Evolutionary conservation across 371 early-diverging fungal species (phyloP), one percentile per base, ranked within the genome.

Genomic region (Mucor piriformis): DNA sequence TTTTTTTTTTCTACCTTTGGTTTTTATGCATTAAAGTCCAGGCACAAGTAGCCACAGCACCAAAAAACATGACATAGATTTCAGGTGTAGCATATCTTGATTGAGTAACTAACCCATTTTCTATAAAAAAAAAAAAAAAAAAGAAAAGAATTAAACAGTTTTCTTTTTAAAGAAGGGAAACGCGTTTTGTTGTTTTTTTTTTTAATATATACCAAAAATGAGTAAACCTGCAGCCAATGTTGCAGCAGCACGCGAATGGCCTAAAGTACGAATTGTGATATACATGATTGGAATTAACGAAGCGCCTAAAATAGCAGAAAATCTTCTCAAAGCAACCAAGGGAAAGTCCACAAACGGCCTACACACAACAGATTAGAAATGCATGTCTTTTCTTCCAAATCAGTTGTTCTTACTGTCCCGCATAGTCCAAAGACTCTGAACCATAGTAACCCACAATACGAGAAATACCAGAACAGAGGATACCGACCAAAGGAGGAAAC

Each of bases 391-490:
- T n/a, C n/a, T n/a, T n/a, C n/a, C n/a, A n/a, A n/a, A n/a, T n/a
- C n/a, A n/a, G n/a, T n/a, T n/a, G n/a, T 18, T 70, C 81, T 83
- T 83, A 80, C 86, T 84, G 74, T 57, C 94, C 95, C 70, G 92
- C 90, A 59, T 88, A 86, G 50, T 87, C 85, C 56, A 97, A 91
- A 38, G 86, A 79, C 65, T 93, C 93, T 33, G 77, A 79, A 11
- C 95, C 95, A 69, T 92, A 82, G 67, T 94, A 95, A 0, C 96
- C 95, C 32, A 80, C 79, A 8, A 90, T 33, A 58, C 73, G 70
- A 2, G 93, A 93, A 1, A 83, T 64, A 15, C 79, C 66, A 3
- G 98, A 89, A 38, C 94, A 87, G 44, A 99, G 63, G 74, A 99
- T 64, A 62, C 96, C 95, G 24, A 95, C 95, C 24, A 99, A 27